Percentiles rank a stretch among this genome's conserved stretches.
Conservation (phyloP, 805 yeast species). For the Teunomyces barrocoloradensis region DNA sequence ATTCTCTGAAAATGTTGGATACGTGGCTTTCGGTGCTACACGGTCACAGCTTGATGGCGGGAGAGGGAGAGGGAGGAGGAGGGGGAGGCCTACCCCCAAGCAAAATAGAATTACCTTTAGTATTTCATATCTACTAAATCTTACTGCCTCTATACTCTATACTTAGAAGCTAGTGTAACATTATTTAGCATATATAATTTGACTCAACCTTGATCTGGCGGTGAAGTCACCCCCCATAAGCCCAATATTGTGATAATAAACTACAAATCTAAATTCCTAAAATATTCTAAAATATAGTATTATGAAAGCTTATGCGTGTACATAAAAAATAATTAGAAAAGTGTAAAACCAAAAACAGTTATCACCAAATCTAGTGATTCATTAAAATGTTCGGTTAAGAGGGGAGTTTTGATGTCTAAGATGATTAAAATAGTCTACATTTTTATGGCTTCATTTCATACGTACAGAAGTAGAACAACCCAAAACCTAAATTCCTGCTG, state of each 20-base stretch:
- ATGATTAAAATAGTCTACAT: not conserved
- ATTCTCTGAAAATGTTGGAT: not conserved
- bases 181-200: constrained; percentile 1
- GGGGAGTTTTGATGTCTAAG: not conserved
- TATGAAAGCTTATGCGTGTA: constrained; percentile 1
- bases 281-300: constrained; percentile 1
- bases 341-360: constrained; percentile 1
- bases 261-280: constrained; percentile 3
- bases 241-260: not conserved
- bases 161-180: constrained; percentile 2
- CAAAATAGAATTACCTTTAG: constrained; percentile 1
- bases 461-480: not conserved
- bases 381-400: not conserved
- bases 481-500: not conserved
- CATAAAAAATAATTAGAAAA: constrained; percentile 3
- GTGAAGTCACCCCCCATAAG: constrained; percentile 1
- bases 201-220: constrained; percentile 1
- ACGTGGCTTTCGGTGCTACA: not conserved
- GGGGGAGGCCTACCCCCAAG: not conserved
- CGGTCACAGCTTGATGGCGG: not conserved
- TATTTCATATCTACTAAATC: constrained; percentile 3
- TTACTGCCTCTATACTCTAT: not conserved
- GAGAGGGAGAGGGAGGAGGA: not conserved
- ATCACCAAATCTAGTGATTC: constrained; percentile 2
- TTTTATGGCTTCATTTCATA: not conserved